Conservation (phyloP, 805 yeast genomes). For the Lipomyces orientalis region DNA sequence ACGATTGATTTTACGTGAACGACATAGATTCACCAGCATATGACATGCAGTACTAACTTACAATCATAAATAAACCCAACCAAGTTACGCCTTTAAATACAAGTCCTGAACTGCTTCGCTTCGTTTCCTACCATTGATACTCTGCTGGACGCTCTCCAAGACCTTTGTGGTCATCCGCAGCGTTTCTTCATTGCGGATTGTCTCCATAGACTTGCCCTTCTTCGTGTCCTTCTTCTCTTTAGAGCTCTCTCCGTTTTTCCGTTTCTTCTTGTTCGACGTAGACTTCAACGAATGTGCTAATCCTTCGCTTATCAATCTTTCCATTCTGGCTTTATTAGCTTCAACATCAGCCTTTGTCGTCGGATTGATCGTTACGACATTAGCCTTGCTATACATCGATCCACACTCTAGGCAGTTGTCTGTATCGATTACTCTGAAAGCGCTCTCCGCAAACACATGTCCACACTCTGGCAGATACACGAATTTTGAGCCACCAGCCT, state of each 20-base stretch:
- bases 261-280: constrained; percentile 23
- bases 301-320: constrained; percentile 18
- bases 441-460: constrained; percentile 41
- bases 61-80: neutral
- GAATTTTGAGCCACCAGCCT: constrained; percentile 48
- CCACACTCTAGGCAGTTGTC: constrained; percentile 49
- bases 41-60: neutral
- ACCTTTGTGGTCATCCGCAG: constrained; percentile 10
- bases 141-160: constrained; percentile 13
- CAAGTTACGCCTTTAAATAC: constrained; percentile 12
- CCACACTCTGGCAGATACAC: constrained; percentile 53
- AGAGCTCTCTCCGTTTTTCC: constrained; percentile 12
- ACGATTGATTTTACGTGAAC: too few relatives aligned
- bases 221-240: constrained; percentile 10
- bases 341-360: constrained; percentile 17
- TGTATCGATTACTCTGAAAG: constrained; percentile 33
- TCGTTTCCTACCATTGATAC: constrained; percentile 8
- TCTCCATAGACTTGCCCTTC: constrained; percentile 7
- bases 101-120: constrained; percentile 14
- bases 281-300: constrained; percentile 32
- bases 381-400: constrained; percentile 36
- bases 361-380: constrained; percentile 51
- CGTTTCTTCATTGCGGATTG: constrained; percentile 6
- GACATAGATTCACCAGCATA: neutral
- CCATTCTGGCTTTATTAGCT: constrained; percentile 23